These are phyloP conservation scores for Picochlorum sp. DNA, from an alignment of 139 green algal genomes.

Conservation along the genomic window DNA sequence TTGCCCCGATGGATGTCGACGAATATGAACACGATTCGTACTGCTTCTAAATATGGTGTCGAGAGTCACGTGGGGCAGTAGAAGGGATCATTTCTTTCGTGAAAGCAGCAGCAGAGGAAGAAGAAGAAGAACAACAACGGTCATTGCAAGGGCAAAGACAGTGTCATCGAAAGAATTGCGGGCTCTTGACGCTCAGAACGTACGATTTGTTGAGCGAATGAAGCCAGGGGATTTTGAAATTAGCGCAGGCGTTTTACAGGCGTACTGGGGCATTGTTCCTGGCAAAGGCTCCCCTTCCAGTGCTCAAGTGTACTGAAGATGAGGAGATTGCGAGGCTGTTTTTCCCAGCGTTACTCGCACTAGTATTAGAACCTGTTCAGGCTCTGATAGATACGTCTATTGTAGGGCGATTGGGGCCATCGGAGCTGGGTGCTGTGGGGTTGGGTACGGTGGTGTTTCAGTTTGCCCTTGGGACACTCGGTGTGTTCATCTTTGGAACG, in stretches of 20 bases:
- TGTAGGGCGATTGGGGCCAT: slow-evolving; percentile 19
- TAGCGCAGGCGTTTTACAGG: slow-evolving; percentile 5
- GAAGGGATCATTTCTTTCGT: too few relatives aligned
- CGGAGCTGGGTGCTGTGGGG: slow-evolving; percentile 21
- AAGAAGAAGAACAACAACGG: neutral
- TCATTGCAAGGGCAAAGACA: neutral
- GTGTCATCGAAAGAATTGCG: neutral
- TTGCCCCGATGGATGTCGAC: too few relatives aligned
- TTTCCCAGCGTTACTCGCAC: slow-evolving; percentile 15
- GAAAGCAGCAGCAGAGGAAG: too few relatives aligned
- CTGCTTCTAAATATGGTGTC: too few relatives aligned
- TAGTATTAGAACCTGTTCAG: slow-evolving; percentile 28
- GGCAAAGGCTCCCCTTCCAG: neutral
- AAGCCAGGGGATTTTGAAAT: slow-evolving; percentile 1
- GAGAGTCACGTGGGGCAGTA: too few relatives aligned
- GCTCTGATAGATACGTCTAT: slow-evolving; percentile 11
- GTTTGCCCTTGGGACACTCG: slow-evolving; percentile 25
- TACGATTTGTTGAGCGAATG: neutral
- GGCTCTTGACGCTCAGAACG: neutral
- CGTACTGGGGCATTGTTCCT: slow-evolving; percentile 8
- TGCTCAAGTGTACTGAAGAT: slow-evolving; percentile 2
- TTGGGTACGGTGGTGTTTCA: slow-evolving; percentile 32
- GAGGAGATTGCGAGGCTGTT: slow-evolving; percentile 19
- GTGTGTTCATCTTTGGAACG: slow-evolving; percentile 23
- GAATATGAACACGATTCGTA: too few relatives aligned